Base-by-base conservation (phyloP, 1,284 basidiomycete species). In the Psilocybe mexicana region DNA sequence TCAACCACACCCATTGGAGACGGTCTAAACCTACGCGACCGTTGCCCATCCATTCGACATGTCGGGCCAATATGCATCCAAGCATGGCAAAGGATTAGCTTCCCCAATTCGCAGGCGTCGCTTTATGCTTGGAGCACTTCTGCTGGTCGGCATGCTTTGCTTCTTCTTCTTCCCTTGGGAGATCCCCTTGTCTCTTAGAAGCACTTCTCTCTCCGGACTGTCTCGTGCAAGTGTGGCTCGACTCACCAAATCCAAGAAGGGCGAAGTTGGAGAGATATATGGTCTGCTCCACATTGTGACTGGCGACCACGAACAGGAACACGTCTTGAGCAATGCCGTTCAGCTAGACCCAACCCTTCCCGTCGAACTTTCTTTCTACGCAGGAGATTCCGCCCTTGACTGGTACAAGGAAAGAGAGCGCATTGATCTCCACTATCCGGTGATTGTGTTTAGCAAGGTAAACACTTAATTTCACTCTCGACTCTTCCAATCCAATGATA, bases 361-460 rank as follows among this genome's bases (percentile, higher is more conserved):
- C 12, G 66, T 89, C 7, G 74, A 79, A 14, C 65, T 86, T 65
- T 65, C 73, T 3, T 76, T 84, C 52, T 91, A 88, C 65, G 75
- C 80, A 57, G 73, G 74, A 23, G 69, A 74, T n/a, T 56, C 65
- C 8, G 70, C 66, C 7, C 52, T 78, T 10, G 74, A 81, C 46
- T 90, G 88, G 87, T 63, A 65, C 18, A 71, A 75, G 52, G 76
- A 83, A 52, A 69, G 79, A 24, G 68, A 68, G 50, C 68, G 64
- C 30, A 67, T 90, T 56, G 75, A 81, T 46, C 67, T 77, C 24
- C 71, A 82, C 43, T 78, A 81, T 59, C 92, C 92, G 6, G 71
- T 93, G 2, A 77, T 93, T 48, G 84, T 93, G 12, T 93, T 93
- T 66, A 92, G 90, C 78, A 93, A 93, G 79, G 89, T 86, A 49